Conservation (phyloP, 1,284 basidiomycete genomes). For the Ganoderma resinaceum region DNA sequence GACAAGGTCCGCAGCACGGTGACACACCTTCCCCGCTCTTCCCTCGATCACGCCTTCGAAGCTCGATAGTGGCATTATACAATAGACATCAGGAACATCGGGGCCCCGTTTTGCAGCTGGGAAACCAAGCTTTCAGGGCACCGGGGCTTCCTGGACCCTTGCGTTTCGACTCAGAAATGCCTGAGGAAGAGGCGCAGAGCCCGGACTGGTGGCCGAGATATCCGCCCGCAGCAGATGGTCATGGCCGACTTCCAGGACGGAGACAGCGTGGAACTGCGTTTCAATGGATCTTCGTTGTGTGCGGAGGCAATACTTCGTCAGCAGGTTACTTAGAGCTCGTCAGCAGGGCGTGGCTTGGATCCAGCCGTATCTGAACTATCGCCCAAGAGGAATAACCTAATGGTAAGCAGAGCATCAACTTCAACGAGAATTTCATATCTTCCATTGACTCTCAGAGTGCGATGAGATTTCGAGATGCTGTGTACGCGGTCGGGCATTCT, state of each 20-base stretch:
- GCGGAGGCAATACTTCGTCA: slow-evolving; percentile 7
- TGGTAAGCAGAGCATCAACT: not conserved
- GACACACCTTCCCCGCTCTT: slow-evolving; percentile 11
- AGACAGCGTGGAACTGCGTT: slow-evolving; percentile 12
- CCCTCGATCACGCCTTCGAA: slow-evolving; percentile 15
- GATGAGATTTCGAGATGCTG: not conserved
- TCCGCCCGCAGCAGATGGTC: slow-evolving; percentile 24
- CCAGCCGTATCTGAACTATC: too few relatives aligned
- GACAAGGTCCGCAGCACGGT: slow-evolving; percentile 28
- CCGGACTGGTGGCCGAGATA: slow-evolving; percentile 9
- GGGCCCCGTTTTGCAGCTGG: slow-evolving; percentile 23
- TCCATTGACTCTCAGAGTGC: not conserved
- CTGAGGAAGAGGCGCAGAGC: not conserved
- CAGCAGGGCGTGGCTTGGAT: slow-evolving; percentile 2
- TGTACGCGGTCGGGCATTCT: not conserved
- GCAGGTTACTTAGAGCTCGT: slow-evolving; percentile 8
- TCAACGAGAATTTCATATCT: not conserved
- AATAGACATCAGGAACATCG: slow-evolving; percentile 29
- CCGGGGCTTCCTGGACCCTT: not conserved
- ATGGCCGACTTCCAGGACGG: slow-evolving; percentile 3
- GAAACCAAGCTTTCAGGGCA: slow-evolving; percentile 3
- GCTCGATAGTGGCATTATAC: slow-evolving; percentile 12
- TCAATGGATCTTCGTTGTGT: not conserved
- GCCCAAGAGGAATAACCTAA: not conserved
- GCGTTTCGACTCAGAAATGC: slow-evolving; percentile 1